Evolutionary conservation across 306 rosid genomes (phyloP).

Genomic region (Malus sieversii): DNA sequence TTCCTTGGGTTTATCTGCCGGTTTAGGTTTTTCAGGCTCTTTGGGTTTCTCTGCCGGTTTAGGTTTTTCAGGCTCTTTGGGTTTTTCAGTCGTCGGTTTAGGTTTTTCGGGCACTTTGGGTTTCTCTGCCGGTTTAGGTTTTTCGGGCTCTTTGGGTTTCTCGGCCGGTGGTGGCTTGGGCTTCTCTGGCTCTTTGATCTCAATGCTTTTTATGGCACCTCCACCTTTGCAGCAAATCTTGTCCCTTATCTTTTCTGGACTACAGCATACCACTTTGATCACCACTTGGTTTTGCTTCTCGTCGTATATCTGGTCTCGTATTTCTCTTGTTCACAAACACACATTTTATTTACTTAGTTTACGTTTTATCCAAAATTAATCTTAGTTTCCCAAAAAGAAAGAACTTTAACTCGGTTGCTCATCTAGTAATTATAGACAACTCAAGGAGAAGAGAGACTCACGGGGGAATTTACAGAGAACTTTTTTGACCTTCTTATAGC

Average conservation of each 20-base stretch:
- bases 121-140: background rate
- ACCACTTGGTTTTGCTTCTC: conserved; percentile 47
- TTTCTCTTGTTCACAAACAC: conserved; percentile 57
- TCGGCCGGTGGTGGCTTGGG: conserved; percentile 7
- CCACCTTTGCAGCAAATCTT: conserved; percentile 55
- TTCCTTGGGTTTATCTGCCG: background rate
- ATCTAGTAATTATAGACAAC: background rate
- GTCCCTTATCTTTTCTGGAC: conserved; percentile 66
- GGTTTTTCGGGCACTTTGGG: conserved; percentile 9
- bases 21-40: background rate
- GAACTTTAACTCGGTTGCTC: background rate
- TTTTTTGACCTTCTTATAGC: conserved; percentile 76
- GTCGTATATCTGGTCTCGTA: conserved; percentile 58
- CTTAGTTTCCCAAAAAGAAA: background rate
- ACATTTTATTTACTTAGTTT: conserved; percentile 16
- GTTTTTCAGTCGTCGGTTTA: background rate
- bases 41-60: background rate
- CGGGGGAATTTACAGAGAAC: conserved; percentile 65
- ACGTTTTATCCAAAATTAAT: background rate
- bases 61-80: conserved; percentile 27
- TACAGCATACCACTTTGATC: conserved; percentile 64
- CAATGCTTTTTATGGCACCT: conserved; percentile 46
- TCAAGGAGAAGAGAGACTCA: conserved; percentile 29
- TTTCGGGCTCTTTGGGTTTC: background rate
- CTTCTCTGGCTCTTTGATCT: conserved; percentile 38